Evolutionary conservation across 495 filamentous ascomycete genomes (phyloP).

Genomic region (Trichoderma virens): DNA sequence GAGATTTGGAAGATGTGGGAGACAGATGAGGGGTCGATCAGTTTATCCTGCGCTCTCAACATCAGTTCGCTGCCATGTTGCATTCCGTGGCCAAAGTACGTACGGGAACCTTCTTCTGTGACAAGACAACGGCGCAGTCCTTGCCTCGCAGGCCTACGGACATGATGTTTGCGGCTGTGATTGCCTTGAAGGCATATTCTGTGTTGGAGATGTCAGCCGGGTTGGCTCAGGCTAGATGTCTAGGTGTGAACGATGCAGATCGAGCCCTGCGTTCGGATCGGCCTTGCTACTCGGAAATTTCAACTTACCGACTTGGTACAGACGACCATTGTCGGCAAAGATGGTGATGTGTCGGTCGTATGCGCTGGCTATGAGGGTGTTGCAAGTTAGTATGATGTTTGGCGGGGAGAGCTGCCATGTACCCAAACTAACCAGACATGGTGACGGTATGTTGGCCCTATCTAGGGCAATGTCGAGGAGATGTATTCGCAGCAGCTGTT

Average conservation of each 20-base stretch:
- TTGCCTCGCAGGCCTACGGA: conserved; percentile 93
- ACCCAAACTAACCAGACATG: conserved; percentile 12
- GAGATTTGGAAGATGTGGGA: conserved; percentile 96
- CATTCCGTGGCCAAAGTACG: conserved; percentile 28
- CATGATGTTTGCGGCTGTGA: conserved; percentile 97
- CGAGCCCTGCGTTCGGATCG: not conserved
- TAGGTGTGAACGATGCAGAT: not conserved
- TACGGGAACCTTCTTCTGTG: conserved; percentile 99
- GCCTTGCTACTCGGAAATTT: not conserved
- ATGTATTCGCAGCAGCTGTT: not conserved
- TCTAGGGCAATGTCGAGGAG: conserved; percentile 10
- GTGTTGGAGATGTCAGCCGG: not conserved
- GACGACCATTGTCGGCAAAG: conserved; percentile 95
- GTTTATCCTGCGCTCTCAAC: conserved; percentile 65
- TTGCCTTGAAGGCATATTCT: conserved; percentile 99
- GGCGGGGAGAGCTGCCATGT: conserved; percentile 18
- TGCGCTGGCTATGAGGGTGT: conserved; percentile 69
- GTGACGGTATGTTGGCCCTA: conserved; percentile 12
- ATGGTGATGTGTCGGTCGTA: conserved; percentile 99
- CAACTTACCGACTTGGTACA: conserved; percentile 97
- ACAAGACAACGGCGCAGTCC: conserved; percentile 91
- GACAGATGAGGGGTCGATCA: conserved; percentile 95
- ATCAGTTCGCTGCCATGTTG: conserved; percentile 12
- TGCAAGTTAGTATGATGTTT: conserved; percentile 10
- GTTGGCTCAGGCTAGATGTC: not conserved